Evolutionary conservation across 257 asterid genomes (phyloP).

Genomic region (Solanum virginianum): DNA sequence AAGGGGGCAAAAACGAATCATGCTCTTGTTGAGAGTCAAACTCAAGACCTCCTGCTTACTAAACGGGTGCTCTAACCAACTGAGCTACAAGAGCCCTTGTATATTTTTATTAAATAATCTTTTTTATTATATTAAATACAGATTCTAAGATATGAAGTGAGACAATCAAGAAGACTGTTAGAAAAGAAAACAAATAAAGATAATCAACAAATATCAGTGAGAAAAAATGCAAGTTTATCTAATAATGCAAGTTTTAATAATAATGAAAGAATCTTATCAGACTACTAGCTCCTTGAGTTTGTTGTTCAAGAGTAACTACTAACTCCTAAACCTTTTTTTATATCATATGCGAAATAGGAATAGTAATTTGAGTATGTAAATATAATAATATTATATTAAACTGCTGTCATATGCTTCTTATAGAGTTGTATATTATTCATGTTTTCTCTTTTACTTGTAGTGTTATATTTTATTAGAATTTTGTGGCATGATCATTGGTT

Average conservation of each 20-base stretch:
- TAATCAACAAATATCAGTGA: not conserved
- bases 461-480: not conserved
- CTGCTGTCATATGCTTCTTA: not conserved
- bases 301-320: too few species aligned
- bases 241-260: too few species aligned
- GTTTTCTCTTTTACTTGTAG: not conserved
- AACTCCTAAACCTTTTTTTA: too few species aligned
- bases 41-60: not conserved
- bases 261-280: too few species aligned
- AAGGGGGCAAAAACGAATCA: too few species aligned
- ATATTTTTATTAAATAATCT: accelerated
- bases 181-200: not conserved
- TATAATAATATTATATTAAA: too few species aligned
- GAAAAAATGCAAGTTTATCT: too few species aligned
- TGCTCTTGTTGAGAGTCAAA: not conserved
- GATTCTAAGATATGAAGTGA: not conserved
- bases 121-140: accelerated
- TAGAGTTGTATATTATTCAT: not conserved
- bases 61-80: too few species aligned
- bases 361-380: not conserved
- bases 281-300: too few species aligned
- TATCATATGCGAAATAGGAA: not conserved
- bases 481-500: not conserved
- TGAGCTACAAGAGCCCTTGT: not conserved
- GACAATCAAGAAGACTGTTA: not conserved